These are phyloP conservation scores for Metschnikowia vanudenii DNA, from an alignment of 805 yeast genomes.

Conservation along the genomic window DNA sequence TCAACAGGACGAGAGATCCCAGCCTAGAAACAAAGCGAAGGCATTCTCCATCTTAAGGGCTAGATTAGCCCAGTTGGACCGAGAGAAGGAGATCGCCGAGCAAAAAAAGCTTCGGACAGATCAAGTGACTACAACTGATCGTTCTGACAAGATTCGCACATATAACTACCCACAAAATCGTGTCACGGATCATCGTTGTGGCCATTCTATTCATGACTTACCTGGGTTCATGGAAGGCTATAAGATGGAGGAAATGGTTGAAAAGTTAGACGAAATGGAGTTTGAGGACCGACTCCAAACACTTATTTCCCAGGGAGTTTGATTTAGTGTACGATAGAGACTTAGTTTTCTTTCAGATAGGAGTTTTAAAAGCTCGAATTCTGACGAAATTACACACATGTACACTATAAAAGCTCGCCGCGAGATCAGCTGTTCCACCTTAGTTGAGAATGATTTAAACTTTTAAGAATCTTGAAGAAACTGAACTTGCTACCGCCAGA, in stretches of 20 bases:
- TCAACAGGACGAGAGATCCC: slow-evolving; percentile 95
- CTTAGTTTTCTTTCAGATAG: too few species aligned
- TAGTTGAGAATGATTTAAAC: too few species aligned
- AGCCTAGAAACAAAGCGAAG: slow-evolving; percentile 89
- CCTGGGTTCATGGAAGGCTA: slow-evolving; percentile 41
- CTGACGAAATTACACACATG: too few species aligned
- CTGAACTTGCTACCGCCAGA: too few species aligned
- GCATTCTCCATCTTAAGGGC: slow-evolving; percentile 83
- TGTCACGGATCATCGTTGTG: slow-evolving; percentile 91
- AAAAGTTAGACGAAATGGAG: slow-evolving; percentile 37
- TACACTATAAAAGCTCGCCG: background rate
- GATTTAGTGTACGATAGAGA: background rate
- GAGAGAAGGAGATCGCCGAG: slow-evolving; percentile 58
- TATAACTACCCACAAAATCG: slow-evolving; percentile 92
- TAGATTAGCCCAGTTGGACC: slow-evolving; percentile 77
- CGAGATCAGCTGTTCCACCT: background rate
- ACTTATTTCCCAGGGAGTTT: slow-evolving; percentile 18
- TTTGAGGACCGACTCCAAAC: slow-evolving; percentile 35
- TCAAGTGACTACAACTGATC: slow-evolving; percentile 85
- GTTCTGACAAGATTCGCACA: slow-evolving; percentile 91
- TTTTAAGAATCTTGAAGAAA: too few species aligned
- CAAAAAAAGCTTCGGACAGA: slow-evolving; percentile 69
- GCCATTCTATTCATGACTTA: slow-evolving; percentile 72
- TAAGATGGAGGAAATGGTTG: slow-evolving; percentile 35
- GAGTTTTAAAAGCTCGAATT: too few species aligned